These are phyloP conservation scores for Lophium mytilinum DNA, from an alignment of 495 filamentous ascomycete species.

Conservation along the genomic window DNA sequence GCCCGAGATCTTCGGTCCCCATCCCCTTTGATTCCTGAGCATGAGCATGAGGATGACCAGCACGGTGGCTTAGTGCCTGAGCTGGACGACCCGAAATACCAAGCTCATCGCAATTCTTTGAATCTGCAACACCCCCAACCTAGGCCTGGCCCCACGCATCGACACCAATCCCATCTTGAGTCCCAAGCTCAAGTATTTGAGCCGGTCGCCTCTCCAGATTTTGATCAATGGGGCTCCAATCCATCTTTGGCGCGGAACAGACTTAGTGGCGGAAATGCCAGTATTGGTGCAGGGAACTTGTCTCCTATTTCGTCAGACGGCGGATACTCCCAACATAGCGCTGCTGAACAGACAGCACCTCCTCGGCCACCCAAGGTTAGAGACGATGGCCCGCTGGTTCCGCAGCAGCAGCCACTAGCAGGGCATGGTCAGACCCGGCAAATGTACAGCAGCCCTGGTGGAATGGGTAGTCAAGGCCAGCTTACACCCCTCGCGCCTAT, in stretches of 20 bases:
- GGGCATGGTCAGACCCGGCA: conserved; percentile 22
- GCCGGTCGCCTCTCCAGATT: conserved; percentile 50
- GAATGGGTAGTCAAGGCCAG: conserved; percentile 19
- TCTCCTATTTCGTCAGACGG: conserved; percentile 22
- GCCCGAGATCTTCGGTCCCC: conserved; percentile 40
- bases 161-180: conserved; percentile 74
- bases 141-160: conserved; percentile 69
- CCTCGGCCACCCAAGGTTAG: conserved; percentile 22
- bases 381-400: conserved; percentile 33
- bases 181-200: conserved; percentile 66
- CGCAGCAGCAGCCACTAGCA: conserved; percentile 19
- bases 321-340: conserved; percentile 17
- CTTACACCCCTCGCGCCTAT: conserved; percentile 29
- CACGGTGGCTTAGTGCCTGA: conserved; percentile 20
- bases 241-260: conserved; percentile 33
- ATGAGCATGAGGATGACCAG: conserved; percentile 33
- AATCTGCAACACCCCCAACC: conserved; percentile 90
- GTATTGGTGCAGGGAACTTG: conserved; percentile 20
- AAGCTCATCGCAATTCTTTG: conserved; percentile 80
- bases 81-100: conserved; percentile 84
- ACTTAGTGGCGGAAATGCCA: conserved; percentile 23
- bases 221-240: conserved; percentile 59
- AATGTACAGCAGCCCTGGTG: conserved; percentile 21
- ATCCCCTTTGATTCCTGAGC: conserved; percentile 51
- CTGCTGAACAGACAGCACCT: conserved; percentile 21